phyloP scores from a whole-genome alignment of 2,329 filamentous ascomycete species.

The Colletotrichum liaoningense region DNA sequence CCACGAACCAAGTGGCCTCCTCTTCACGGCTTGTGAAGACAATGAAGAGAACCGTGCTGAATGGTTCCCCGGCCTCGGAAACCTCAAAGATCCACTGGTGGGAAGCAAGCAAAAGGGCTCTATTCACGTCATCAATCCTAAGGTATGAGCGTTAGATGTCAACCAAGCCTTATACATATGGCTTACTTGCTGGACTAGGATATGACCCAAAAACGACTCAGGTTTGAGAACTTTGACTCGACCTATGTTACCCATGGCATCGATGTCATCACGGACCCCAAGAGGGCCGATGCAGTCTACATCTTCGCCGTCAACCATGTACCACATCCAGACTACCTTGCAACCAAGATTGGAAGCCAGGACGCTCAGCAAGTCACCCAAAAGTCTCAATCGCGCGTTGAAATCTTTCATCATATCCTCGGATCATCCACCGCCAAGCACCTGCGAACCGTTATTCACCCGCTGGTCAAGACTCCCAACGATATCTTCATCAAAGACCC shows the following conservation, averaged over 20 bases:
- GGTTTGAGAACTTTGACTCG: conserved; percentile 61
- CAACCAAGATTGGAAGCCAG: conserved; percentile 45
- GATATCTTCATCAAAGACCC: conserved; percentile 63
- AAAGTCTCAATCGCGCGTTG: conserved; percentile 61
- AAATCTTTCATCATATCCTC: conserved; percentile 57
- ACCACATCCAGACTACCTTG: conserved; percentile 52
- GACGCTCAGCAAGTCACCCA: conserved; percentile 42
- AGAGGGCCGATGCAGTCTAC: conserved; percentile 58
- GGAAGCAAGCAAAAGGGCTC: conserved; percentile 51
- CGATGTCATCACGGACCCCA: conserved; percentile 64
- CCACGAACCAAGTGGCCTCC: conserved; percentile 55
- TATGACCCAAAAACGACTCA: conserved; percentile 47
- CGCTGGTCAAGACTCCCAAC: conserved; percentile 67
- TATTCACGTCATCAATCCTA: conserved; percentile 65
- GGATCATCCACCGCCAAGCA: conserved; percentile 52
- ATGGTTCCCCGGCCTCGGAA: conserved; percentile 64
- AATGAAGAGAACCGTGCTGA: conserved; percentile 53
- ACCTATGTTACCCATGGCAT: conserved; percentile 71
- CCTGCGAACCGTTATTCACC: conserved; percentile 64
- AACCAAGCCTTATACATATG: no score
- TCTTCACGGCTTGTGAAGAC: conserved; percentile 68
- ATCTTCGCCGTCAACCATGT: conserved; percentile 72
- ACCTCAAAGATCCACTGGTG: conserved; percentile 53
- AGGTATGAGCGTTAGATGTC: conserved; percentile 47
- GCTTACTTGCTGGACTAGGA: conserved; percentile 40